Base-by-base conservation (phyloP, 495 filamentous ascomycete genomes). In the Thermochaetoides thermophila region DNA sequence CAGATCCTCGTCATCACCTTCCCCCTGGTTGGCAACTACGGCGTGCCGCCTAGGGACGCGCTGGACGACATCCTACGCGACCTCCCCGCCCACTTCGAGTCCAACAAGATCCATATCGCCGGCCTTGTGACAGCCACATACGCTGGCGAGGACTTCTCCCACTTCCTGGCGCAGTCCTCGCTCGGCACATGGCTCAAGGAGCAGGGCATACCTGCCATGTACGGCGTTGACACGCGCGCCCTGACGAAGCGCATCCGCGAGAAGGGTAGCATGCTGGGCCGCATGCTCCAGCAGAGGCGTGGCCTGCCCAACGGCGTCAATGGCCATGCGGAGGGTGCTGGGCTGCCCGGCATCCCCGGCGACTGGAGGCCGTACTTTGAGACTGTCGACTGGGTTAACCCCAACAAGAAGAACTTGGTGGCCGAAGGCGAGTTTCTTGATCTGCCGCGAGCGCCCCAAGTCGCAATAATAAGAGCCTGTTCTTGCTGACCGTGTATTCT, bases 1-100 rank as follows among this genome's bases (percentile, higher is more conserved):
- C 91, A 99, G 64, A 96, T 96, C 39, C 65, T 94, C 46, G 87
- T 96, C 52, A 94, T 99, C 69, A 99, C 89, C 32, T 84, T 92
- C 55, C 89, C 89, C 14, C 63, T 99, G 41, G 94, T 99, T 55
- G 89, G 89, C 40, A 99, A 99, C 66, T 97, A 97, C 59, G 89
- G 82, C 40, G 89, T 95, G 8, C 89, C 89, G 16, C 81, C 82
- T 1, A 68, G 85, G 40, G 78, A 89, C 20, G 70, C 76, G 25
- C 69, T 74, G 56, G 86, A 94, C 50, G 70, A 80, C 44, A 63
- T 92, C 20, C 71, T 95, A 37, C 69, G 73, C 49, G 77, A 81
- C 41, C 70, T 95, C 12, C 83, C 85, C 15, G 83, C 84, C 33
- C 67, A 95, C 56, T 95, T 97, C 56, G 89, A 97, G 53, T 75